Evolutionary conservation across 139 green algal species (phyloP), one percentile per base, ranked within the genome.

Genomic region (Chlorella sp.): DNA sequence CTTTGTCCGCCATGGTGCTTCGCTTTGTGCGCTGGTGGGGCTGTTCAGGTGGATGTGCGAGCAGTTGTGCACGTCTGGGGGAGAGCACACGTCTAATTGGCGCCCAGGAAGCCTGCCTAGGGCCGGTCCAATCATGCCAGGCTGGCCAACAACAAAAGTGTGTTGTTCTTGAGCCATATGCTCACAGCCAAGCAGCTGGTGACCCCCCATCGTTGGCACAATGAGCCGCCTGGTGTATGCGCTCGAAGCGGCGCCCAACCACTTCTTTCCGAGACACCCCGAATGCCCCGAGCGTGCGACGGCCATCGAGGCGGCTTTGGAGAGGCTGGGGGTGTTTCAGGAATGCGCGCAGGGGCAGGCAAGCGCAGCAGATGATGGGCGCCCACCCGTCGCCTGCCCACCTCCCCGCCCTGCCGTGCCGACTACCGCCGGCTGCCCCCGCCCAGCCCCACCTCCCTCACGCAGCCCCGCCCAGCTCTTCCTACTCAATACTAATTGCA

Each of bases 261-360:
- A 92, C 75, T 24, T 30, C 42, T 92, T 83, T 30, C 83, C 71
- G 16, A 30, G 14, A 14, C 90, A 92, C 32, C 84, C 83, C 3
- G 90, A 92, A 30, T 92, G 90, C 39, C 90, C 90, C 1, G 83
- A 84, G 39, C 76, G 90, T 0, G 90, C 90, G 24, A 11, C 34
- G 1, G 60, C 76, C 16, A 66, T 90, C 85, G 5, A 86, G 61
- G 57, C 37, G 28, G 57, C 48, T 16, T 60, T 90, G 15, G 21
- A 86, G 16, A 28, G n/a, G 5, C 42, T 78, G 57, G 21, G 28
- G 14, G 28, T 42, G 30, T 2, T 30, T 2, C 32, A 32, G 0
- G 64, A 24, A 21, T 60, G 66, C 66, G 28, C 60, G 7, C 48
- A 77, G 0, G 57, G 60, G n/a, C 86, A 83, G 86, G 73, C n/a